Percentiles rank a stretch among this genome's conserved stretches.
These are phyloP conservation scores for Colletotrichum paranaense DNA, from an alignment of 2,329 filamentous ascomycete genomes.

Conservation along the genomic window DNA sequence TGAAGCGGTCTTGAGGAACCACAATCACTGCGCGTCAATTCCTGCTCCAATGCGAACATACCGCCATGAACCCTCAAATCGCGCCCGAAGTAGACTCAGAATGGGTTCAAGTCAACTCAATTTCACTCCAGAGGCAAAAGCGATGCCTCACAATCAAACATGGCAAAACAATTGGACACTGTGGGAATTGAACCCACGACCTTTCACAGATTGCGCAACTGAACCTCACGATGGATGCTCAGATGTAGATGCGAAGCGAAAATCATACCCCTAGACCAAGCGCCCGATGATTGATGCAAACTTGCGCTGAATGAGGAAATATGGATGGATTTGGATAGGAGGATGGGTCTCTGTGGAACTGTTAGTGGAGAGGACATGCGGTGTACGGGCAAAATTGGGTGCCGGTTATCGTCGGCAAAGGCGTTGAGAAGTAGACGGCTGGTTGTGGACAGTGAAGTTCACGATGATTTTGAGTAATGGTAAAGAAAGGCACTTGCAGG, in stretches of 20 bases:
- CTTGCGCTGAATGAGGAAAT: fast-evolving
- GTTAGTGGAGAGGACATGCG: not conserved
- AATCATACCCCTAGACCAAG: constrained; percentile 15
- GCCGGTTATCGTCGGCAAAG: not conserved
- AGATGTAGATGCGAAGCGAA: constrained; percentile 3
- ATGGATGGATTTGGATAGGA: not conserved
- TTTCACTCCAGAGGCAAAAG: not conserved
- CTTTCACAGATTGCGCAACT: constrained; percentile 1
- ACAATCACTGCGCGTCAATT: no score
- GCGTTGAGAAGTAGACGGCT: not conserved
- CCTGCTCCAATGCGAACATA: no score
- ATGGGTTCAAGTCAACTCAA: no score
- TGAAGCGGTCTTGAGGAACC: no score
- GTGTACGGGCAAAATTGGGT: not conserved
- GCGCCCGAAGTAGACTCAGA: no score
- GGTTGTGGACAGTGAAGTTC: no score
- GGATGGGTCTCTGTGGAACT: not conserved
- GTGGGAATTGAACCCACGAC: constrained; percentile 14
- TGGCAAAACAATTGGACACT: not conserved
- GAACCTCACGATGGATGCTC: not conserved
- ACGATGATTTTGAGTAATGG: no score
- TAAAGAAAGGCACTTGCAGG: no score
- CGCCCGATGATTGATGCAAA: not conserved
- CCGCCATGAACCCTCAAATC: no score
- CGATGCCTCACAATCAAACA: fast-evolving